Evolutionary conservation across 768 basidiomycete species (phyloP).

Genomic region (Boletus sp.): DNA sequence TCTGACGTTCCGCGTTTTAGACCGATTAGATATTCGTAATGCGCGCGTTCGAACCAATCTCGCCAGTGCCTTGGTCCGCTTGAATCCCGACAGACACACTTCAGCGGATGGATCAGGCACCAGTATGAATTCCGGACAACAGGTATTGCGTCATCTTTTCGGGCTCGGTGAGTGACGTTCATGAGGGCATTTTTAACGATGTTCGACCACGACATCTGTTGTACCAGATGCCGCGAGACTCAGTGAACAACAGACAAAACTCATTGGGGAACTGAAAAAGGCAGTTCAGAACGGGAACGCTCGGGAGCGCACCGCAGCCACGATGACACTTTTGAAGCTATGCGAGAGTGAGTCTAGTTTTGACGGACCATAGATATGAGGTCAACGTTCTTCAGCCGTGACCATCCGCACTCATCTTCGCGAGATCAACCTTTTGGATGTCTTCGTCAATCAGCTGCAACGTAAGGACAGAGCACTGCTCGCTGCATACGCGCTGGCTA

Average conservation of each 20-base stretch:
- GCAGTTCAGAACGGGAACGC: neutral
- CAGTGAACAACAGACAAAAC: neutral
- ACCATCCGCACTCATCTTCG: slow-evolving; percentile 8
- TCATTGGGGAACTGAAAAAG: slow-evolving; percentile 11
- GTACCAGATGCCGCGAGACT: slow-evolving; percentile 7
- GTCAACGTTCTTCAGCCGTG: slow-evolving; percentile 6
- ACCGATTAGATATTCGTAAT: slow-evolving; percentile 4
- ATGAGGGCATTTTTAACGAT: neutral
- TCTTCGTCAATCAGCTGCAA: slow-evolving; percentile 16
- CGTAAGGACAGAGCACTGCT: slow-evolving; percentile 16
- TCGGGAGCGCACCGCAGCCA: slow-evolving; percentile 23
- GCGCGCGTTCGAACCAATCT: slow-evolving; percentile 15
- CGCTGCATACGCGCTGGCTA: slow-evolving; percentile 19
- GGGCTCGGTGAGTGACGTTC: slow-evolving; percentile 13
- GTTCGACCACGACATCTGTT: neutral
- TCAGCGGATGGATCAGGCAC: neutral
- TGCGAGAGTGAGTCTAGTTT: slow-evolving; percentile 14
- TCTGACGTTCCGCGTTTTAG: neutral
- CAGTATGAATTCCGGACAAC: neutral
- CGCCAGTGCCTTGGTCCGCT: slow-evolving; percentile 11
- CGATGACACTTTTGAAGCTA: slow-evolving; percentile 20
- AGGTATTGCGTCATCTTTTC: slow-evolving; percentile 10
- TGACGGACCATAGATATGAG: neutral
- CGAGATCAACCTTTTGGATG: slow-evolving; percentile 2
- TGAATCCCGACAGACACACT: neutral